Evolutionary conservation across 139 green algal genomes (phyloP), one percentile per base, ranked within the genome.

Genomic region (Desmodesmus armatus): DNA sequence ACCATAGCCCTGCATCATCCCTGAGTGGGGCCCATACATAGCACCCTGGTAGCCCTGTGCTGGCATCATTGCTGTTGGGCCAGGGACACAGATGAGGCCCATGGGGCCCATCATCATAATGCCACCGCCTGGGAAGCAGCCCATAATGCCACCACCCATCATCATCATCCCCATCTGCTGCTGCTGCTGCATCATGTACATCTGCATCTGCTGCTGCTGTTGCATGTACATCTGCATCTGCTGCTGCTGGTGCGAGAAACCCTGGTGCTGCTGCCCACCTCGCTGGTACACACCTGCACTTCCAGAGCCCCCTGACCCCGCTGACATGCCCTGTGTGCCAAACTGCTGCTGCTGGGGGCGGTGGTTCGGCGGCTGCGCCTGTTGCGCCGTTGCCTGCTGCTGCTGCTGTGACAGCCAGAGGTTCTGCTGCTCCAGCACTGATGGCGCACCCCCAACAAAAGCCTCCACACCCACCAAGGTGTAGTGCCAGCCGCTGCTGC

Each of bases 121-220:
- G 13, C 47, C 47, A 58, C 13, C 13, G 47, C n/a, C n/a, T n/a
- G n/a, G n/a, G n/a, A n/a, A n/a, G n/a, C n/a, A n/a, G n/a, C n/a
- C n/a, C n/a, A n/a, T n/a, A n/a, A n/a, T n/a, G n/a, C n/a, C n/a
- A n/a, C n/a, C n/a, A n/a, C n/a, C n/a, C 60, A 69, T 69, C 3
- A 25, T 31, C 60, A 69, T 39, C 73, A 81, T 69, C 3, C 29
- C 29, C n/a, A 62, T 31, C 11, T n/a, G 39, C n/a, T 83, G 77
- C 77, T 83, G 55, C 77, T 83, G 77, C 55, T 75, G 47, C 74
- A 81, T 69, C 29, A 69, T 47, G 43, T 60, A 72, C n/a, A 21
- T 7, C 47, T 21, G 7, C 47, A 67, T 67, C 58, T n/a, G 31
- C 49, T 80, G 73, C 49, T 66, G 31, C 44, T 47, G n/a, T 11